Evolutionary conservation across 2,329 filamentous ascomycete genomes (phyloP), one percentile per base, ranked within the genome.

Genomic region (Diaporthe vexans): DNA sequence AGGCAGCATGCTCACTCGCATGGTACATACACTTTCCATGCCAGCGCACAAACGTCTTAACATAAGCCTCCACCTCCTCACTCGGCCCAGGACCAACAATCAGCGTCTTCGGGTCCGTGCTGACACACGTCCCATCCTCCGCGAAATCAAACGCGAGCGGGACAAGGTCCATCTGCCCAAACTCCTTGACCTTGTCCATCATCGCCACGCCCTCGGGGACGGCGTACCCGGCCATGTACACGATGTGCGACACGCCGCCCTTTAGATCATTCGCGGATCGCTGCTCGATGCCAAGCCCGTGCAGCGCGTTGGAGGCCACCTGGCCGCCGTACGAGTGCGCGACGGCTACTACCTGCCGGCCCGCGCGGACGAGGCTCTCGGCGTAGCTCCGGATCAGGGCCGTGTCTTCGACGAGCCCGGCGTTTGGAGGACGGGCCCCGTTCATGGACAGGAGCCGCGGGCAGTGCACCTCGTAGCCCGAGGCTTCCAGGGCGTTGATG

Each of bases 301-400:
- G 48, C 10, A 67, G 24, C n/a, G 58, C 58, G 54, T 67, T 56
- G 35, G 33, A 35, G 24, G 56, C 56, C 21, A 65, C 71, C 11
- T 72, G 58, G 2, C 58, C 71, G 37, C 71, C 58, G 24, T 67
- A 72, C 13, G 71, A 72, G 48, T 72, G 58, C 0, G 4, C 58
- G 17, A 72, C 57, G 9, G 48, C 58, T 15, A 57, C 33, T 1
- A 72, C 71, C 2, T 24, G 17, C 10, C 58, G 71, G 0, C 71
- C 71, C 4, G 58, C 46, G 2, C 35, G 58, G 2, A 72, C 35
- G 1, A 72, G 24, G 26, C 71, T 72, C 9, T 57, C 33, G 1
- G 37, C 24, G 35, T 67, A 72, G 58, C 71, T 57, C 13, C 58
- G 71, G 7, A 72, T 17, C 8, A 65, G 58, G 6, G 58, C 46